phyloP scores from a whole-genome alignment of 2,329 filamentous ascomycete species.

The Fusarium armeniacum region DNA sequence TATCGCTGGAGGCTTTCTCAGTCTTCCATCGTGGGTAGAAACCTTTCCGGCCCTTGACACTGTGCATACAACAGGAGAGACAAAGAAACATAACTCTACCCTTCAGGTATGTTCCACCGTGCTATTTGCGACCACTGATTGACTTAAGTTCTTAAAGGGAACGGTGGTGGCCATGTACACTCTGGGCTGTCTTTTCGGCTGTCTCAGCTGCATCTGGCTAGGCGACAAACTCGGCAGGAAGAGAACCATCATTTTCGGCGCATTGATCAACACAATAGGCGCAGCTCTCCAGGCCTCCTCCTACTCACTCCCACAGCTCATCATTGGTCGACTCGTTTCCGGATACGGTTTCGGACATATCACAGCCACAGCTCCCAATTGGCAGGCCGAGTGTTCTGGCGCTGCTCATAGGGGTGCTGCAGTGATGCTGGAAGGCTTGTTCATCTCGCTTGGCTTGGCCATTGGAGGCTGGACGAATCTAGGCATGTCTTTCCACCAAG shows the following conservation, averaged over 20 bases:
- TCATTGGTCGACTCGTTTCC: slow-evolving; percentile 5
- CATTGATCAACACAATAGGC: slow-evolving; percentile 8
- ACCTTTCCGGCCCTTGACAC: slow-evolving; percentile 13
- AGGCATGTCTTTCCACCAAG: slow-evolving; percentile 8
- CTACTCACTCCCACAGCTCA: slow-evolving; percentile 5
- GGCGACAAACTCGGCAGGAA: slow-evolving; percentile 14
- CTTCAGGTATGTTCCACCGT: background rate
- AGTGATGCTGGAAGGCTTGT: slow-evolving; percentile 12
- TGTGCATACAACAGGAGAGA: background rate
- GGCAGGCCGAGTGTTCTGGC: slow-evolving; percentile 15
- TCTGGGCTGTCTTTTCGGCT: slow-evolving; percentile 7
- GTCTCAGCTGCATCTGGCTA: slow-evolving; percentile 14
- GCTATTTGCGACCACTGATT: accelerated
- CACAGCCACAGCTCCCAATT: slow-evolving; percentile 11
- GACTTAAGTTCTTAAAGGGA: accelerated
- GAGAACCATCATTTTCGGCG: slow-evolving; percentile 6
- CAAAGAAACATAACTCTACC: background rate
- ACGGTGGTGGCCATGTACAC: slow-evolving; percentile 14
- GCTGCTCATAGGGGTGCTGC: slow-evolving; percentile 10
- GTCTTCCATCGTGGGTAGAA: slow-evolving; percentile 10
- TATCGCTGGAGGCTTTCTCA: slow-evolving; percentile 10
- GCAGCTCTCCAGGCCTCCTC: slow-evolving; percentile 5
- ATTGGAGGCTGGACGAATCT: slow-evolving; percentile 10
- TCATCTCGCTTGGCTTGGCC: slow-evolving; percentile 1
- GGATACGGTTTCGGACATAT: slow-evolving; percentile 14